Percentiles rank a stretch among this genome's conserved stretches.
These are phyloP conservation scores for Fusarium oligoseptatum DNA, from an alignment of 2,329 filamentous ascomycete genomes.

Conservation along the genomic window DNA sequence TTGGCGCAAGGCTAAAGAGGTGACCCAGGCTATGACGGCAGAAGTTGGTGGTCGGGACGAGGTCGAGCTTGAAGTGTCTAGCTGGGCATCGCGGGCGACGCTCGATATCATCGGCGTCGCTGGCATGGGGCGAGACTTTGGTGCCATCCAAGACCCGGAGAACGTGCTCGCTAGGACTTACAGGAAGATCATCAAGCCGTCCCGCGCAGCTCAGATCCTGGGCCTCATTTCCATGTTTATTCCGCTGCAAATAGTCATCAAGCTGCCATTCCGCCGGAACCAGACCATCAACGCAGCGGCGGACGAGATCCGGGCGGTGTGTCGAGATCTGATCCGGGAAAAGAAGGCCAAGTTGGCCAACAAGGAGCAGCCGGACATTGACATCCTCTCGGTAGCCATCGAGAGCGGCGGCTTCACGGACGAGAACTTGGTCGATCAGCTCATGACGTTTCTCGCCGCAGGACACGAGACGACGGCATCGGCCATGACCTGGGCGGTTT, in stretches of 20 bases:
- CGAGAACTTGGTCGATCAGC: constrained; percentile 85
- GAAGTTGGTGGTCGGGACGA: constrained; percentile 49
- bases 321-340: constrained; percentile 75
- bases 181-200: constrained; percentile 66
- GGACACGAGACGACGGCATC: constrained; percentile 85
- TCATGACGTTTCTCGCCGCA: constrained; percentile 91
- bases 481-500: constrained; percentile 81
- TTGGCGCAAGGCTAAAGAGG: constrained; percentile 81
- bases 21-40: constrained; percentile 71
- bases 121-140: constrained; percentile 79
- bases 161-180: constrained; percentile 72
- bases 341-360: constrained; percentile 71
- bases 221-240: constrained; percentile 73
- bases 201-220: constrained; percentile 65
- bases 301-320: constrained; percentile 72
- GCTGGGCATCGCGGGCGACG: constrained; percentile 76
- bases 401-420: constrained; percentile 81
- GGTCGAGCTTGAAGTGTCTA: constrained; percentile 67
- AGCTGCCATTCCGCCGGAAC: constrained; percentile 79
- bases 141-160: constrained; percentile 71
- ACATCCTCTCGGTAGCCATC: constrained; percentile 86
- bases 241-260: constrained; percentile 70
- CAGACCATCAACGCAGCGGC: constrained; percentile 70
- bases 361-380: constrained; percentile 67
- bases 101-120: constrained; percentile 82